Evolutionary conservation across 129 eudicot genomes (phyloP).

Genomic region (Flaveria ramosissima): DNA sequence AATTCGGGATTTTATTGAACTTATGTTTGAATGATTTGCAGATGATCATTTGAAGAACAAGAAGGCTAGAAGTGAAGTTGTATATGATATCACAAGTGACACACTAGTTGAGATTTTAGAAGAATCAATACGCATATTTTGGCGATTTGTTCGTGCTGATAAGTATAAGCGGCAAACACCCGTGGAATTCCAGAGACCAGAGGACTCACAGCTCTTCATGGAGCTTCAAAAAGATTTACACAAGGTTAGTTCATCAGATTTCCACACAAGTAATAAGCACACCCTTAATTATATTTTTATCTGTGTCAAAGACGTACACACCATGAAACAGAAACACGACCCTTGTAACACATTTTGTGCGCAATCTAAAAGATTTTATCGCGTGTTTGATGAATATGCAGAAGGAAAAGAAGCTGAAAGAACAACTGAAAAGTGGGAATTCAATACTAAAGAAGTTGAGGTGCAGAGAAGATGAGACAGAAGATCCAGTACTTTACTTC

Average conservation of each 20-base stretch:
- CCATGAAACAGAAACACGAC: no score
- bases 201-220: constrained; percentile 50
- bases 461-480: constrained; percentile 39
- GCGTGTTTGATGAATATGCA: constrained; percentile 40
- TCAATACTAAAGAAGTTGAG: constrained; percentile 68
- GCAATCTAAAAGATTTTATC: neutral
- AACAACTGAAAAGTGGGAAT: constrained; percentile 62
- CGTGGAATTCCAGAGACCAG: constrained; percentile 55
- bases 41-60: constrained; percentile 54
- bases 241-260: constrained; percentile 50
- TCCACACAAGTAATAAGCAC: neutral
- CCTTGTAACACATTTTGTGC: neutral
- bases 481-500: constrained; percentile 70
- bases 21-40: constrained; percentile 35
- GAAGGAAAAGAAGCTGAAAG: constrained; percentile 79
- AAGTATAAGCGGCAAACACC: constrained; percentile 51
- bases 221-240: constrained; percentile 63
- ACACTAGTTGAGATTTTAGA: constrained; percentile 75
- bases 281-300: no score
- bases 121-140: constrained; percentile 81
- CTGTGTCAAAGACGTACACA: no score
- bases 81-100: constrained; percentile 59
- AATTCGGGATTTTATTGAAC: neutral
- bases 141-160: constrained; percentile 79
- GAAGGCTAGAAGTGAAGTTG: constrained; percentile 49